Evolutionary conservation across 495 filamentous ascomycete genomes (phyloP).

Genomic region (Usnea hakonensis): DNA sequence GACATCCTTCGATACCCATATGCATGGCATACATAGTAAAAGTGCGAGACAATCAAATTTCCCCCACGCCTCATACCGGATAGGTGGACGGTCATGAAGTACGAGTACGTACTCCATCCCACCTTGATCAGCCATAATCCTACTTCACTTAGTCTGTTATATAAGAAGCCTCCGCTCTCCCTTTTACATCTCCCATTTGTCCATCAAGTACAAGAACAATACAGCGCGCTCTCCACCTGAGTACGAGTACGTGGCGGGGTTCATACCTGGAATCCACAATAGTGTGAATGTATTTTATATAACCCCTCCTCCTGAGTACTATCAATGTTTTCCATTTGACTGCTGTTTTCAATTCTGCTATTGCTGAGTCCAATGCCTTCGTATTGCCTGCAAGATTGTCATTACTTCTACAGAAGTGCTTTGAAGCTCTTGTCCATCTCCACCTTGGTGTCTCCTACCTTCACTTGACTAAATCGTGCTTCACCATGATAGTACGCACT

Average conservation of each 20-base stretch:
- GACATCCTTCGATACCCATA: not conserved
- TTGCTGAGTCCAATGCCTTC: slow-evolving; percentile 53
- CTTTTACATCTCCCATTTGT: not conserved
- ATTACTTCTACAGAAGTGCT: slow-evolving; percentile 86
- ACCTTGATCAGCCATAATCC: too few relatives aligned
- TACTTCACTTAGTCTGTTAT: not conserved
- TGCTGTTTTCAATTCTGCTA: slow-evolving; percentile 1
- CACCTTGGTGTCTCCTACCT: slow-evolving; percentile 65
- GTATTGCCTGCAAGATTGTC: slow-evolving; percentile 80
- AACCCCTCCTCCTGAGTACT: not conserved
- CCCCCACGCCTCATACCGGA: not conserved
- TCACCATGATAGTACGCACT: slow-evolving; percentile 37
- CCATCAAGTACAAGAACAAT: not conserved
- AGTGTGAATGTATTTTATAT: not conserved
- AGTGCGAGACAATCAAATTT: not conserved
- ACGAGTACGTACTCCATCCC: not conserved
- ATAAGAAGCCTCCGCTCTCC: not conserved
- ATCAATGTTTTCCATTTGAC: not conserved
- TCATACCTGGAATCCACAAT: not conserved
- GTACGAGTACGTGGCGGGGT: not conserved
- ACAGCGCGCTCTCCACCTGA: not conserved
- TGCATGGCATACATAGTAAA: not conserved
- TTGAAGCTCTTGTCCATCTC: slow-evolving; percentile 73
- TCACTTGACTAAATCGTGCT: slow-evolving; percentile 47
- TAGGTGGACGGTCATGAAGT: not conserved